Evolutionary conservation across 495 filamentous ascomycete genomes (phyloP).

Genomic region (Penicillium lividum): DNA sequence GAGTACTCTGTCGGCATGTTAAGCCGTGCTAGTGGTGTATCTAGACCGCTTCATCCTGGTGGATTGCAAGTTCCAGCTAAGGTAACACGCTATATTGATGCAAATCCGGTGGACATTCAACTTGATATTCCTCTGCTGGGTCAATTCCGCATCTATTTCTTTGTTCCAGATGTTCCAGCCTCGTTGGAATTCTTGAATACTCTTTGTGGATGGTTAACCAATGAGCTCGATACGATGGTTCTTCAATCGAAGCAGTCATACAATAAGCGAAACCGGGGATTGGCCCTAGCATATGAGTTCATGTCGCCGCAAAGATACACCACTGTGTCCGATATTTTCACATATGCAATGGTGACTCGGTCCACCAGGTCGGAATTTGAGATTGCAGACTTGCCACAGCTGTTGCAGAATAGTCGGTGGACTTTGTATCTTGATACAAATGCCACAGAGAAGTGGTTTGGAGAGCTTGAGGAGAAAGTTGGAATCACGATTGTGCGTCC

Average conservation of each 20-base stretch:
- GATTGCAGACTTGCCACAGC: slow-evolving; percentile 57
- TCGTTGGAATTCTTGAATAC: slow-evolving; percentile 53
- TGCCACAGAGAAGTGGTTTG: slow-evolving; percentile 62
- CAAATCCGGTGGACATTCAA: slow-evolving; percentile 70
- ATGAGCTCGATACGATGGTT: slow-evolving; percentile 48
- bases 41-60: slow-evolving; percentile 48
- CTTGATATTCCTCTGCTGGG: slow-evolving; percentile 70
- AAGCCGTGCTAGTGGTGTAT: slow-evolving; percentile 37
- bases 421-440: slow-evolving; percentile 63
- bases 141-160: slow-evolving; percentile 68
- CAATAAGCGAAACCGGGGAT: slow-evolving; percentile 47
- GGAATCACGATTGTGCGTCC: slow-evolving; percentile 63
- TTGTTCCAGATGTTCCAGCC: slow-evolving; percentile 56
- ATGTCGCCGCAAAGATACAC: slow-evolving; percentile 62
- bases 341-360: slow-evolving; percentile 57
- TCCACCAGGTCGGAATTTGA: slow-evolving; percentile 59
- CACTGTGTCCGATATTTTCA: slow-evolving; percentile 57
- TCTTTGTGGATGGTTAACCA: slow-evolving; percentile 46
- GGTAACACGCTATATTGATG: slow-evolving; percentile 67
- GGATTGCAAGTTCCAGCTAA: slow-evolving; percentile 62
- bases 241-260: slow-evolving; percentile 54
- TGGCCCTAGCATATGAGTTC: slow-evolving; percentile 56
- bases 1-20: slow-evolving; percentile 61
- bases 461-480: slow-evolving; percentile 52
- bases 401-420: slow-evolving; percentile 63